Evolutionary conservation across 805 yeast genomes (phyloP).

Genomic region (Metschnikowia arizonensis): DNA sequence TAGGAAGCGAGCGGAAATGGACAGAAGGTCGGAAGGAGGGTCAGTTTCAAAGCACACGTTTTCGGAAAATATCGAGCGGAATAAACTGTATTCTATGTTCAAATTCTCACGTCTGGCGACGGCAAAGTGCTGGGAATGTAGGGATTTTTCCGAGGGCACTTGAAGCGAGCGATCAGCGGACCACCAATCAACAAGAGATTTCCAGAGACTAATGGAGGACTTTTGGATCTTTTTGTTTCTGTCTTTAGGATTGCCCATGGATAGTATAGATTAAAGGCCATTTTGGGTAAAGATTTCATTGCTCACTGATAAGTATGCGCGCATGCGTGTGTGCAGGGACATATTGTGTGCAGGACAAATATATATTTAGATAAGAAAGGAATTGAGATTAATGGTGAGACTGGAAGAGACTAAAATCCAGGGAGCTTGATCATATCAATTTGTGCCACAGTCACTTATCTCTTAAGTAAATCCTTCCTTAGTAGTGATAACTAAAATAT

Average conservation of each 20-base stretch:
- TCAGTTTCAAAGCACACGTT: conserved; percentile 18
- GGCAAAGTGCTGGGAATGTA: conserved; percentile 8
- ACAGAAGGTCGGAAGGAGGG: conserved; percentile 4
- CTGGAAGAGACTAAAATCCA: too few species aligned
- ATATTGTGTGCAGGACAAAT: background rate
- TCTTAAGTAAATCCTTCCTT: too few species aligned
- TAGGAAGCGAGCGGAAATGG: conserved; percentile 19
- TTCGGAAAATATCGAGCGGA: conserved; percentile 29
- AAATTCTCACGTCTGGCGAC: conserved; percentile 25
- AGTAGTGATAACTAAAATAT: too few species aligned
- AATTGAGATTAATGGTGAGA: too few species aligned
- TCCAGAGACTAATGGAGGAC: conserved; percentile 23
- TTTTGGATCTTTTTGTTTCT: background rate
- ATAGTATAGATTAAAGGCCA: conserved; percentile 20
- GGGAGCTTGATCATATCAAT: too few species aligned
- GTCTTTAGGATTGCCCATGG: conserved; percentile 24
- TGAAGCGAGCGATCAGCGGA: conserved; percentile 22
- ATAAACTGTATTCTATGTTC: conserved; percentile 32
- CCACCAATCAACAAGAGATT: conserved; percentile 41
- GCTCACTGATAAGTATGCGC: conserved; percentile 21
- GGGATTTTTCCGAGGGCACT: conserved; percentile 14
- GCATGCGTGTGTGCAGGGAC: too few species aligned
- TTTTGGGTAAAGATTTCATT: conserved; percentile 1
- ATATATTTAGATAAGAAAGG: too few species aligned
- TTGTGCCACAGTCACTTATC: too few species aligned